Base-by-base conservation (phyloP, 441 rosid species). In the Gossypium trilobum region DNA sequence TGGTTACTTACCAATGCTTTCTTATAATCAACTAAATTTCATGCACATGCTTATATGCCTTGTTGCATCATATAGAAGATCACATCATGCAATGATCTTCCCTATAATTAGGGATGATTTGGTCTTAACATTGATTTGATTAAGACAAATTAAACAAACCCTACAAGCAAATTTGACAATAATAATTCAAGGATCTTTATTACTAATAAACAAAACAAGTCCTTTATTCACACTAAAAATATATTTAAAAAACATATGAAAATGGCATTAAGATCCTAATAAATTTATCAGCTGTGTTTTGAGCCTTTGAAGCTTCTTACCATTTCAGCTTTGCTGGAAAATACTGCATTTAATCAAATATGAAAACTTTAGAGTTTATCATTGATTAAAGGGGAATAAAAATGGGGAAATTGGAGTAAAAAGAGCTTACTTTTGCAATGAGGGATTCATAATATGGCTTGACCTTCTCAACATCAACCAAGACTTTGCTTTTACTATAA, bases 371-470 rank as follows among this genome's bases (percentile, higher is more conserved):
- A 33, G 39, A 33, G 39, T 33, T 33, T 33, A 33, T 33, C 39
- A 33, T 33, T 33, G 39, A 33, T 33, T 5, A 1, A 33, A 1
- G 39, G 39, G 39, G 8, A 33, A 33, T 22, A 23, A 33, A 31
- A 33, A 33, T n/a, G 27, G 2, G 61, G 0, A 3, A 16, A 52
- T 16, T 33, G 39, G 39, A 39, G 39, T 2, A 4, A 7, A 67
- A 1, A 2, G 60, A 56, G 20, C 5, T 50, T 33, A 86, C 96
- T 86, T 89, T 93, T 17, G 80, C 72, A 20, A 93, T 86, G 5
- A 89, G 97, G 78, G 92, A 87, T 36, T 85, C 82, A 64, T 88
- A 88, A 75, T 88, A 93, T 1, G 98, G 97, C 67, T 88, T 91
- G 42, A 89, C 97, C 46, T 85, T 81, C 72, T 86, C 92, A 11